Evolutionary conservation across 2,329 filamentous ascomycete genomes (phyloP), one percentile per base, ranked within the genome.

Genomic region (Aspergillus fumigatus): DNA sequence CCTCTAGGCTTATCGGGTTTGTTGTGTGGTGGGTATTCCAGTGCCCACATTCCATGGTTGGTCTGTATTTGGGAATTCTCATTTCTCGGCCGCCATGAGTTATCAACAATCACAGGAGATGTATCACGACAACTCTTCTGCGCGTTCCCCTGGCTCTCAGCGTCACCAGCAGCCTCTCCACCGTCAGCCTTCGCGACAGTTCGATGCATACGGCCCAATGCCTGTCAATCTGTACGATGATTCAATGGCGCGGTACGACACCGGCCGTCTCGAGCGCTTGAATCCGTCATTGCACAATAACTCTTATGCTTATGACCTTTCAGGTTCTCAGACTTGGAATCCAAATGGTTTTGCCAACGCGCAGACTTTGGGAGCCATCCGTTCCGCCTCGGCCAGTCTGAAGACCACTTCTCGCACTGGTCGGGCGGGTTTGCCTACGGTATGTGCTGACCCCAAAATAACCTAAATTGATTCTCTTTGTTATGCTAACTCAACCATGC

Each of bases 271-370:
- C 75, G 88, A 80, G 75, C 86, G 79, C 72, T 79, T 80, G 64
- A 84, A 81, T 65, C 79, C 82, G 65, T 83, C 79, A 68, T 80
- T 80, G 66, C 80, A 80, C 60, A 79, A 78, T 55, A 84, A 81
- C 55, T 78, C 78, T 52, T 88, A 90, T 61, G 82, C 80, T 56
- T 88, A 92, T 65, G 90, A 92, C 68, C 84, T 86, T 70, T 77
- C 79, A 57, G 75, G 77, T n/a, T 81, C 82, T n/a, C 88, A 91
- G 69, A 86, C 88, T 21, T 96, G 92, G 92, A 90, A 87, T 71
- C 87, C 90, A 52, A 84, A 83, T 67, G 87, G 85, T 49, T 89
- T 91, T 62, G 85, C 85, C 54, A 86, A 82, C 63, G 82, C 83
- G 65, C 83, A 82, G 66, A 76, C 84, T 60, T 81, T 92, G 64